phyloP scores from a whole-genome alignment of 2,329 filamentous ascomycete genomes.

The Corinectria fuckeliana region DNA sequence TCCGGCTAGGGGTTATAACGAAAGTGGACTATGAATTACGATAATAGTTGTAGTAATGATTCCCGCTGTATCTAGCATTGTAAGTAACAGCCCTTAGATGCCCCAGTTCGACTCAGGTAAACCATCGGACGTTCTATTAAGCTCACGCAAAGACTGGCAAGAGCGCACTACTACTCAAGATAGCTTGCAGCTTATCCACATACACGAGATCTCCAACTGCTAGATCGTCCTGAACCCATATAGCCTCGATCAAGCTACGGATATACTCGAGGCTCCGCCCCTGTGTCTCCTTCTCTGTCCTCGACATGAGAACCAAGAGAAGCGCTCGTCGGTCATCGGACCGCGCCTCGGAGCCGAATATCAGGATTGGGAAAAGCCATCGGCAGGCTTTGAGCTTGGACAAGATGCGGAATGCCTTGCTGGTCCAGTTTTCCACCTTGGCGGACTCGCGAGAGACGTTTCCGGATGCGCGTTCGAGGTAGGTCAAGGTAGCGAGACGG shows the following conservation, averaged over 20 bases:
- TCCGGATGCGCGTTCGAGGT: neutral
- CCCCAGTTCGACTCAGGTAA: too few species aligned
- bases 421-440: neutral
- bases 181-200: neutral
- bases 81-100: too few species aligned
- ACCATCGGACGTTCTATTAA: too few species aligned
- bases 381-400: neutral
- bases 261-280: neutral
- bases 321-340: neutral
- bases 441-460: neutral
- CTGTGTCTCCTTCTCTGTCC: neutral
- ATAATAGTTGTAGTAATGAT: too few species aligned
- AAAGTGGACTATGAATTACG: too few species aligned
- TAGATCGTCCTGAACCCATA: neutral
- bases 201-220: neutral
- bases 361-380: constrained; percentile 4
- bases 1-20: too few species aligned
- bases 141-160: neutral
- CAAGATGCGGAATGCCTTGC: neutral
- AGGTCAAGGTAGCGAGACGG: neutral
- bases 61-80: too few species aligned
- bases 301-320: constrained; percentile 2
- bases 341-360: constrained; percentile 6
- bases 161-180: neutral
- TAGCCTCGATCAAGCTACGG: neutral